Percentiles rank a stretch among this genome's conserved stretches.
phyloP scores from a whole-genome alignment of 2,329 filamentous ascomycete species.

The Alternaria angustiovoidea region DNA sequence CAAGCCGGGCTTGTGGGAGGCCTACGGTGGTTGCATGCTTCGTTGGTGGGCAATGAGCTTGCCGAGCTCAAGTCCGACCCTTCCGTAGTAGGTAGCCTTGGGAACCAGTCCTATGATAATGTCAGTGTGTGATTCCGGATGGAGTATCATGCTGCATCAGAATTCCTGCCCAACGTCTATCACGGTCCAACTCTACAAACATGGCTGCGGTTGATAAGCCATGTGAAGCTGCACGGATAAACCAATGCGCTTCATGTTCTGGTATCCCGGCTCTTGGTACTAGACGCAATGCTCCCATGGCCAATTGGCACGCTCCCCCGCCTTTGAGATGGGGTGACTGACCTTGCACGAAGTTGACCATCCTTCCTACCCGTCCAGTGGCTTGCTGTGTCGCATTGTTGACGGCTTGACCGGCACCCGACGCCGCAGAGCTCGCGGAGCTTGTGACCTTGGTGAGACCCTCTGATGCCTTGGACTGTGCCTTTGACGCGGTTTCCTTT shows the following conservation, averaged over 20 bases:
- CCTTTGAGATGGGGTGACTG: conserved; percentile 54
- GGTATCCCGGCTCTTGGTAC: background rate
- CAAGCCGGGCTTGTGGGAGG: background rate
- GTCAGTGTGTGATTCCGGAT: conserved; percentile 22
- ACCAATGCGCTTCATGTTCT: conserved; percentile 26
- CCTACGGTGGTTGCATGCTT: conserved; percentile 96
- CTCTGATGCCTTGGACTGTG: conserved; percentile 76
- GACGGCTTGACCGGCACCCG: conserved; percentile 70
- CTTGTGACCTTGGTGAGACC: conserved; percentile 83
- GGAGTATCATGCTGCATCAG: background rate
- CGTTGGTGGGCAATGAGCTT: conserved; percentile 88
- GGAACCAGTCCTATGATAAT: conserved; percentile 76
- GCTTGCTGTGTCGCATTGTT: conserved; percentile 53
- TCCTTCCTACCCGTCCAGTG: conserved; percentile 69
- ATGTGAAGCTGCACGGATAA: conserved; percentile 13
- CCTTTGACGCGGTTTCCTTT: conserved; percentile 66
- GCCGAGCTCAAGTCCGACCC: conserved; percentile 84
- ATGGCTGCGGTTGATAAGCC: conserved; percentile 20
- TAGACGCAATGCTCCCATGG: background rate
- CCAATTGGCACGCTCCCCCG: conserved; percentile 15
- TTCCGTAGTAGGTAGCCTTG: conserved; percentile 88
- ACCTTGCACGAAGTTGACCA: conserved; percentile 87
- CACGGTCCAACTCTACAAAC: conserved; percentile 2
- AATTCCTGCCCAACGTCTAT: background rate
- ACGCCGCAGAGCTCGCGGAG: conserved; percentile 79